These are phyloP conservation scores for Fragilaria crotonensis DNA, from an alignment of 108 stramenopile genomes.

Conservation along the genomic window DNA sequence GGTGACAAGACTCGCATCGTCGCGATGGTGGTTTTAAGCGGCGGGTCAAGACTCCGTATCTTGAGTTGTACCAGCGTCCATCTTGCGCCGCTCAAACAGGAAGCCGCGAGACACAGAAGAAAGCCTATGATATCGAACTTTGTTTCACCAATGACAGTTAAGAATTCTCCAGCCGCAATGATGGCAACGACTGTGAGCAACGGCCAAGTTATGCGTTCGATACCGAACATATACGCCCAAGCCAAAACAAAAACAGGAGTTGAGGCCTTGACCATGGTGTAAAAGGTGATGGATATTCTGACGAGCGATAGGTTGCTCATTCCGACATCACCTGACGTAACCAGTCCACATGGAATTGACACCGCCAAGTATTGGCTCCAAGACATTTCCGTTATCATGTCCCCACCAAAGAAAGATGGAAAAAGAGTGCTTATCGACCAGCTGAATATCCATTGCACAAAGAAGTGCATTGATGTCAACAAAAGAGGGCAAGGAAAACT, in stretches of 20 bases:
- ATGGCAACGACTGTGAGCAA: slow-evolving; percentile 57
- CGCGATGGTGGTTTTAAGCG: slow-evolving; percentile 65
- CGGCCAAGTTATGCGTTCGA: slow-evolving; percentile 71
- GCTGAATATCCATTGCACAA: slow-evolving; percentile 73
- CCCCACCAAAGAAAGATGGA: slow-evolving; percentile 51
- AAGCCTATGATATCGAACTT: slow-evolving; percentile 58
- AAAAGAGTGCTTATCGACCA: slow-evolving; percentile 38
- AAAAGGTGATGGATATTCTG: slow-evolving; percentile 75
- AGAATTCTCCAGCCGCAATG: slow-evolving; percentile 67
- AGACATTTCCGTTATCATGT: slow-evolving; percentile 50
- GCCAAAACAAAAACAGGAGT: slow-evolving; percentile 76
- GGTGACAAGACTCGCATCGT: slow-evolving; percentile 77
- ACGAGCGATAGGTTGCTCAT: slow-evolving; percentile 75
- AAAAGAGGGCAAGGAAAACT: slow-evolving; percentile 81
- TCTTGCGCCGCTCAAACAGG: slow-evolving; percentile 61
- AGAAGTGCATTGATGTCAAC: slow-evolving; percentile 77
- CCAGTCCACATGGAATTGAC: slow-evolving; percentile 74
- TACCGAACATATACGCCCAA: slow-evolving; percentile 76
- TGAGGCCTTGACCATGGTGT: slow-evolving; percentile 85
- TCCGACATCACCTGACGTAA: slow-evolving; percentile 74
- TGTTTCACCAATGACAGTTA: slow-evolving; percentile 65
- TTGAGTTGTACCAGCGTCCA: slow-evolving; percentile 83
- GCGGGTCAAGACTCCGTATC: slow-evolving; percentile 72
- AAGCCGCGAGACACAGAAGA: slow-evolving; percentile 56
- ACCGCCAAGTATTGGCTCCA: slow-evolving; percentile 60